Percentiles rank a stretch among this genome's conserved stretches.
These are phyloP conservation scores for Bolboschoenus planiculmis DNA, from an alignment of 176 grass and related monocot genomes.

Conservation along the genomic window DNA sequence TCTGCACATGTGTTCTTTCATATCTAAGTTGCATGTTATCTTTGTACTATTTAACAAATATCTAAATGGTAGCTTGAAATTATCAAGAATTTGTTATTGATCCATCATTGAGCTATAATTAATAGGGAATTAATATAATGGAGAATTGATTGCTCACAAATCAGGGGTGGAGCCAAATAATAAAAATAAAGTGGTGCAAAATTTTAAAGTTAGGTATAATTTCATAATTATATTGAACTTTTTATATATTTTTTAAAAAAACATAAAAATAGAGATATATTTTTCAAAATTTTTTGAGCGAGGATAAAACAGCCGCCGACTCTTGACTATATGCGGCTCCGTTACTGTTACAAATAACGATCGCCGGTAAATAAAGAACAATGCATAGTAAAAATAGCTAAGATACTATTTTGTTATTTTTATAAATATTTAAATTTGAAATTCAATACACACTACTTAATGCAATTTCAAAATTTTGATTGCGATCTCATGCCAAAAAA, in stretches of 20 bases:
- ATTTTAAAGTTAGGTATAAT: no score
- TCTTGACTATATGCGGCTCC: no score
- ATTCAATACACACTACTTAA: not conserved
- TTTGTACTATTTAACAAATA: not conserved
- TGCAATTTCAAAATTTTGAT: not conserved
- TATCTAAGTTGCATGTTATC: not conserved
- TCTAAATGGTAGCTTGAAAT: not conserved
- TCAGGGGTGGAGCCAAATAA: no score
- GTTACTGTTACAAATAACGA: no score
- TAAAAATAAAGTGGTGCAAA: no score
- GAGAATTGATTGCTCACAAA: not conserved
- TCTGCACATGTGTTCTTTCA: no score
- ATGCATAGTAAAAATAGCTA: not conserved
- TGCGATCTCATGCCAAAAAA: no score
- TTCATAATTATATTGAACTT: no score
- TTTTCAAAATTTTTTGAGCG: no score
- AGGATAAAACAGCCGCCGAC: no score
- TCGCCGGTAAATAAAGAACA: not conserved
- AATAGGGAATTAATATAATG: not conserved
- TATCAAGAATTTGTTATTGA: not conserved
- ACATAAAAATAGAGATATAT: no score
- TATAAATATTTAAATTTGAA: not conserved
- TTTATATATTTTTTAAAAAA: no score
- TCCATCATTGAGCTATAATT: not conserved
- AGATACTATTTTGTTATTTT: not conserved